Evolutionary conservation across 2,329 filamentous ascomycete species (phyloP).

Genomic region (Neonectria hederae): DNA sequence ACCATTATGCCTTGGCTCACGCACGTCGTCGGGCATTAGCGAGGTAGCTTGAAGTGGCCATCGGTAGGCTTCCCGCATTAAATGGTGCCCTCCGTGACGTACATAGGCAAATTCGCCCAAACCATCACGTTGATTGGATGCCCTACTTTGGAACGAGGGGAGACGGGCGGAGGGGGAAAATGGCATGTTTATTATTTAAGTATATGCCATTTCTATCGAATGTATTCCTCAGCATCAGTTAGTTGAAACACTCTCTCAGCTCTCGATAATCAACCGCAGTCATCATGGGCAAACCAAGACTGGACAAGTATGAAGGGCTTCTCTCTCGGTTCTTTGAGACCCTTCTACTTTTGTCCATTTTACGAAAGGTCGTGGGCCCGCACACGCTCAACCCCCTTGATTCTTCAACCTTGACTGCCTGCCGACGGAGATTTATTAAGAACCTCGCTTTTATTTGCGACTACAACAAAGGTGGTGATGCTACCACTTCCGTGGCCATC

Average conservation of each 20-base stretch:
- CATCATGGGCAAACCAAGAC: slow-evolving; percentile 29
- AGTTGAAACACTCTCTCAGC: neutral
- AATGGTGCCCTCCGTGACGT: neutral
- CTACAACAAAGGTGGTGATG: slow-evolving; percentile 55
- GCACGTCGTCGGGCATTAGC: neutral
- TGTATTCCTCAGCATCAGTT: too few relatives aligned
- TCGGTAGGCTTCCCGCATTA: neutral
- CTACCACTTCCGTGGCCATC: slow-evolving; percentile 56
- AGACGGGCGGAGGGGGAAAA: neutral
- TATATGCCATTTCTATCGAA: too few relatives aligned
- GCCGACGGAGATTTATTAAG: slow-evolving; percentile 46
- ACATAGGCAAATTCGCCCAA: neutral
- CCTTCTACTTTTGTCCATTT: slow-evolving; percentile 28
- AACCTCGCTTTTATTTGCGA: slow-evolving; percentile 58
- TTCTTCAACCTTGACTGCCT: slow-evolving; percentile 6
- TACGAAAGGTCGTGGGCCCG: slow-evolving; percentile 26
- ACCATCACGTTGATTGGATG: neutral
- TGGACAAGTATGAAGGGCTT: slow-evolving; percentile 22
- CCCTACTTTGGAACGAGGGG: neutral
- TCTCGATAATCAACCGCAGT: neutral
- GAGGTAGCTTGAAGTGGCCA: neutral
- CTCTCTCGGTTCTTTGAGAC: slow-evolving; percentile 37
- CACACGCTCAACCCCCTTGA: slow-evolving; percentile 8
- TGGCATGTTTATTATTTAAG: neutral
- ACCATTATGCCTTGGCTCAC: too few relatives aligned